Conservation (phyloP, 495 filamentous ascomycete species). For the Letharia columbiana region DNA sequence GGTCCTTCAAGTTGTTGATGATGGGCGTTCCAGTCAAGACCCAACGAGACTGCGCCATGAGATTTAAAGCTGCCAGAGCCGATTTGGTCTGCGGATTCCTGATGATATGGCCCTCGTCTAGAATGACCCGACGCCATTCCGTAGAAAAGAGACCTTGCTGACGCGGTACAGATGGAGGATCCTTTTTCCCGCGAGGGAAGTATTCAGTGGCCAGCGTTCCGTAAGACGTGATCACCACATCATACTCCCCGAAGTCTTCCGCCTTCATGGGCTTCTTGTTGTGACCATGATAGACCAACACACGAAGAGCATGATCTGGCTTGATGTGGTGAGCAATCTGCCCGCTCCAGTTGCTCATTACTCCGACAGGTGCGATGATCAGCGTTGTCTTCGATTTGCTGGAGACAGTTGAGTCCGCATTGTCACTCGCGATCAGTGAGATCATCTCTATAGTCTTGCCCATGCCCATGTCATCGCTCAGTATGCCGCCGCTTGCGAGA, state of each 20-base stretch:
- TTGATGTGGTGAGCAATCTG: conserved; percentile 71
- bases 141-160: conserved; percentile 50
- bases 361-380: conserved; percentile 73
- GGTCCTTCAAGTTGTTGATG: conserved; percentile 68
- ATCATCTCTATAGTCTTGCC: conserved; percentile 91
- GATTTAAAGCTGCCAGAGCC: conserved; percentile 54
- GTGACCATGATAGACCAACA: conserved; percentile 69
- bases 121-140: conserved; percentile 71
- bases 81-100: conserved; percentile 68
- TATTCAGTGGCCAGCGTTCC: conserved; percentile 47
- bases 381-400: conserved; percentile 47
- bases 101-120: conserved; percentile 85
- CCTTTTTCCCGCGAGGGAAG: conserved; percentile 27
- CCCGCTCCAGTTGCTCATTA: conserved; percentile 89
- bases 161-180: conserved; percentile 24
- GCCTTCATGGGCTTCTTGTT: conserved; percentile 47
- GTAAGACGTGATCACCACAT: conserved; percentile 82
- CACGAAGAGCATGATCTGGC: conserved; percentile 47
- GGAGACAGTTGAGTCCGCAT: conserved; percentile 37
- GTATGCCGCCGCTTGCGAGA: conserved; percentile 71
- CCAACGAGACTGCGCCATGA: conserved; percentile 72
- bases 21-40: conserved; percentile 76
- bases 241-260: conserved; percentile 47
- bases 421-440: conserved; percentile 53
- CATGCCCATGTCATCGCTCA: conserved; percentile 92